Conservation (phyloP, 1,284 basidiomycete genomes). For the Sanguinoderma infundibulare region DNA sequence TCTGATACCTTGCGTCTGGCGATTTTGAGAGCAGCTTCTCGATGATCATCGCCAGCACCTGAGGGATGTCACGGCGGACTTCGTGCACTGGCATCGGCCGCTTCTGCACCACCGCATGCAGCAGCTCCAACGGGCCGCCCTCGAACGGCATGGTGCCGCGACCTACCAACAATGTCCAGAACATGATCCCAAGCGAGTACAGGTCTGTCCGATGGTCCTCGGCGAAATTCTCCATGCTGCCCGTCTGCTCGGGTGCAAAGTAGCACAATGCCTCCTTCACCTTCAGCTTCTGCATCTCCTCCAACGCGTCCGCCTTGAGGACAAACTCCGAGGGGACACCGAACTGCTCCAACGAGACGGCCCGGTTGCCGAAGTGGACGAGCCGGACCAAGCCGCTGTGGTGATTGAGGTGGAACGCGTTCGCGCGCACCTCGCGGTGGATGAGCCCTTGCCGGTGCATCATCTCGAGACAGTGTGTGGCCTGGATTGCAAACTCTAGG, state of each 20-base stretch:
- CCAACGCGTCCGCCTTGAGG: slow-evolving; percentile 54
- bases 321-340: slow-evolving; percentile 73
- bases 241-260: slow-evolving; percentile 75
- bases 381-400: slow-evolving; percentile 69
- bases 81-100: slow-evolving; percentile 75
- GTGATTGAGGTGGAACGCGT: slow-evolving; percentile 73
- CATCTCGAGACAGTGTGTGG: slow-evolving; percentile 69
- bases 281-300: slow-evolving; percentile 65
- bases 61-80: slow-evolving; percentile 71
- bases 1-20: slow-evolving; percentile 70
- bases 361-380: slow-evolving; percentile 78
- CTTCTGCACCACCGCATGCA: slow-evolving; percentile 72
- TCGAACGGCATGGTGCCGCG: slow-evolving; percentile 73
- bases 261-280: slow-evolving; percentile 77
- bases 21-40: slow-evolving; percentile 72
- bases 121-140: slow-evolving; percentile 66
- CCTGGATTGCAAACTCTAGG: slow-evolving; percentile 76
- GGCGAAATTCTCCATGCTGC: slow-evolving; percentile 66
- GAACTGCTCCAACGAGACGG: slow-evolving; percentile 68
- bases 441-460: slow-evolving; percentile 67
- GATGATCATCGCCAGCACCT: slow-evolving; percentile 70
- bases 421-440: slow-evolving; percentile 76
- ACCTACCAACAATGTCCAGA: slow-evolving; percentile 72
- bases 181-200: slow-evolving; percentile 71
- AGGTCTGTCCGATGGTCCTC: slow-evolving; percentile 75